Base-by-base conservation (phyloP, 1,139 yeast genomes). In the Pichia sp. region DNA sequence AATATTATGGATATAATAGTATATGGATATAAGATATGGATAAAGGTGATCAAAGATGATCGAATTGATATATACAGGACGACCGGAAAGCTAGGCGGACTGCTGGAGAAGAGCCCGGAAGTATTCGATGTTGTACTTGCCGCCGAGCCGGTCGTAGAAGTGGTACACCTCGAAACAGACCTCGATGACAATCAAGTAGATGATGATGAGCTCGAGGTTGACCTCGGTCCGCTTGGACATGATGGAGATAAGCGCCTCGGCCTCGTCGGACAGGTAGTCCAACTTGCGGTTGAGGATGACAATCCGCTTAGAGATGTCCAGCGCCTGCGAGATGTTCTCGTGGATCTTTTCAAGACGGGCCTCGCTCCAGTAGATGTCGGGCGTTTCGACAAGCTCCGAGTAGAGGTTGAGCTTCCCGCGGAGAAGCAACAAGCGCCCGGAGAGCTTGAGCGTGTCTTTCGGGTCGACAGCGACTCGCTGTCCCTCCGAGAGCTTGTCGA, bases 311-410 rank as follows among this genome's bases (percentile, higher is more conserved):
- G 79, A 76, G 31, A 90, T 84, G 65, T 90, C 97, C 54, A 90
- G 73, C 41, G 81, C 81, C 54, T 79, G 78, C 0, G 95, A 86
- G 4, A 89, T 82, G 23, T 81, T 76, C 50, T 84, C 79, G 69
- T 89, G 90, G 16, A 90, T 81, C 54, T 77, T 77, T 65, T 90
- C 97, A 54, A 90, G 73, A 41, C 83, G 81, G 0, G 97, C 96
- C 64, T 90, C 97, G 53, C 90, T 81, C 97, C 97, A 90, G 70
- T 90, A 90, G 49, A 90, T 71, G 67, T 90, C 97, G 0, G 97
- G 97, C 0, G 95, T 89, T 64, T 90, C 97, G 46, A 89, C 89
- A 54, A 90, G 76, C 65, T 90, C 96, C n/a, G 93, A 85, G 68
- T 90, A 89, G 48, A 90, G 71, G 63, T 90, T 90, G 59, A 90